Percentiles rank a stretch among this genome's conserved stretches.
These are phyloP conservation scores for Colletotrichum sp. DNA, from an alignment of 2,329 filamentous ascomycete genomes.

Conservation along the genomic window DNA sequence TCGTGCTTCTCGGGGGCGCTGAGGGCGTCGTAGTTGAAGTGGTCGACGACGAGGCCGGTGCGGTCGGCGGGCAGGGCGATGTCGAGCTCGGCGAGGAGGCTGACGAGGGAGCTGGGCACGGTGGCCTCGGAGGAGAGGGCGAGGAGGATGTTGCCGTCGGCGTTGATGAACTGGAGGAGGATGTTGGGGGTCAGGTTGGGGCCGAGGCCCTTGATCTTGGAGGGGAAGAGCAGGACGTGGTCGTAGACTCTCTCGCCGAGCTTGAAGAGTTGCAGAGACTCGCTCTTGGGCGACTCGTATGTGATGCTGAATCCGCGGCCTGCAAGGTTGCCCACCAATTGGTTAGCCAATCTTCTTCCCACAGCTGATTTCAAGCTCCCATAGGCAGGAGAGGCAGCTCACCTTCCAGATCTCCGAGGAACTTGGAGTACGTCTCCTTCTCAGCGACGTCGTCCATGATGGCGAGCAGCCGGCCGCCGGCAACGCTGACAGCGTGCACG, in stretches of 20 bases:
- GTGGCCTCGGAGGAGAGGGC: conserved; percentile 76
- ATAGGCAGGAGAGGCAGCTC: conserved; percentile 29
- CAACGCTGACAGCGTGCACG: conserved; percentile 78
- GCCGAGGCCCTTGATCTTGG: conserved; percentile 91
- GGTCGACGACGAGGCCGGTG: conserved; percentile 85
- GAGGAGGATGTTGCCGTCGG: conserved; percentile 88
- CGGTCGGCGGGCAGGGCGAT: conserved; percentile 87
- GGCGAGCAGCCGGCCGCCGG: conserved; percentile 85
- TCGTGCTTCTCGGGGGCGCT: conserved; percentile 86
- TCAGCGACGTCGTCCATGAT: conserved; percentile 84
- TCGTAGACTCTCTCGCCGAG: conserved; percentile 90
- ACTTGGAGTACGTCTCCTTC: conserved; percentile 82
- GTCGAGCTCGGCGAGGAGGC: conserved; percentile 86
- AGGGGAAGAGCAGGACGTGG: conserved; percentile 87
- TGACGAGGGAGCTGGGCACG: conserved; percentile 75
- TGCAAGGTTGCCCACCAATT: conserved; percentile 39
- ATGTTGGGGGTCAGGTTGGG: conserved; percentile 85
- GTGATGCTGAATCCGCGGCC: conserved; percentile 82
- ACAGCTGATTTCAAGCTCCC: not conserved
- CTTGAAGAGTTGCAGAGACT: conserved; percentile 78
- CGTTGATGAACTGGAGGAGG: conserved; percentile 90
- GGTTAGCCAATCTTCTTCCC: conserved; percentile 25
- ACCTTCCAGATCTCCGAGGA: conserved; percentile 77
- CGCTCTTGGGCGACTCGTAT: conserved; percentile 84
- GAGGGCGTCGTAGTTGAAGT: conserved; percentile 88